phyloP scores from a whole-genome alignment of 2,329 filamentous ascomycete species.

The Corinectria fuckeliana region DNA sequence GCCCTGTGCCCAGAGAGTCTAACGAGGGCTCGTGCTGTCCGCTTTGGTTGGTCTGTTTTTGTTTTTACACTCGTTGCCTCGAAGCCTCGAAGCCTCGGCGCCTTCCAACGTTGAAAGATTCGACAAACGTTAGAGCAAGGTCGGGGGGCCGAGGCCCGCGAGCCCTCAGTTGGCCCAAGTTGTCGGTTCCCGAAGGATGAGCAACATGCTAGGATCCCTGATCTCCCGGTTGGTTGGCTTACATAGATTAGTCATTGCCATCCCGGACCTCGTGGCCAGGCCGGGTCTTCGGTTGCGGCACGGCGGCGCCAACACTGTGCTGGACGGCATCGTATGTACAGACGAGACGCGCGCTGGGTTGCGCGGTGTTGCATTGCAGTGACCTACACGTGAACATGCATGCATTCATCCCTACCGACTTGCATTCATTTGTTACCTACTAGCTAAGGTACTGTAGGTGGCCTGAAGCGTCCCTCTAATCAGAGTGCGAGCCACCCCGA shows the following conservation, averaged over 20 bases:
- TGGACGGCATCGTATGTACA: background rate
- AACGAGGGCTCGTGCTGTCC: too few relatives aligned
- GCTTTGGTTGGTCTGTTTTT: background rate
- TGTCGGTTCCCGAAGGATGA: conserved; percentile 14
- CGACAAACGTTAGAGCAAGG: background rate
- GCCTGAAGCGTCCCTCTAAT: background rate
- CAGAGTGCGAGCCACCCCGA: background rate
- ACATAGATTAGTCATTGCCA: too few relatives aligned
- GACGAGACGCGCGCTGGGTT: background rate
- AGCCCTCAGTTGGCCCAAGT: conserved; percentile 29
- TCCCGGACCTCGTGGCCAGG: conserved; percentile 22
- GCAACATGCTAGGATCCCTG: conserved; percentile 16
- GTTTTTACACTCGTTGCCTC: too few relatives aligned
- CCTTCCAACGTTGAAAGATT: background rate
- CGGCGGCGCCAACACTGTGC: conserved; percentile 12
- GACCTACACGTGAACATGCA: background rate
- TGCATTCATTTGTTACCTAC: background rate
- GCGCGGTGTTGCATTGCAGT: background rate
- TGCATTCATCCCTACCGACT: background rate
- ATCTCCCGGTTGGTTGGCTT: conserved; percentile 15
- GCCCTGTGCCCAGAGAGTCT: conserved; percentile 17
- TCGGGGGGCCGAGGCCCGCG: conserved; percentile 22
- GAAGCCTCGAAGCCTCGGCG: background rate
- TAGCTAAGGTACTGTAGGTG: background rate
- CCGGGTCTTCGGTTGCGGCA: conserved; percentile 21